Base-by-base conservation (phyloP, 2,329 filamentous ascomycete genomes). In the Penicillium concentricum region DNA sequence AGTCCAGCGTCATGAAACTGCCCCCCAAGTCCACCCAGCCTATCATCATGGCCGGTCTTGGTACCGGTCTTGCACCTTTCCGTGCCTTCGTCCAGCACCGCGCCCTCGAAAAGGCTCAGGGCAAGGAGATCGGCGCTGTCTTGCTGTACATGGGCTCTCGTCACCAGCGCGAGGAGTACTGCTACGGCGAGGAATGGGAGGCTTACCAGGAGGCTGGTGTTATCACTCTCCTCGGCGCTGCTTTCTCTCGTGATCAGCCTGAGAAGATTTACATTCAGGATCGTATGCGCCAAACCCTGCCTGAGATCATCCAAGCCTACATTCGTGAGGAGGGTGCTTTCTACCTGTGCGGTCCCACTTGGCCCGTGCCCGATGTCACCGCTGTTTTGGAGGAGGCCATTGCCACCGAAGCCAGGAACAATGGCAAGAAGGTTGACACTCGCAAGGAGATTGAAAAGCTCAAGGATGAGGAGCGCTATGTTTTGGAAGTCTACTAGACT, bases 231-330 rank as follows among this genome's bases (percentile, higher is more conserved):
- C 85, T 99, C 49, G 94, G 94, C 51, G 87, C 91, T 50, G 94
- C 94, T 42, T 99, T 99, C 82, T 96, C 91, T 57, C 89, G 94
- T 73, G 94, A 99, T 73, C 94, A 99, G 83, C 89, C 91, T 16
- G 84, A 97, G 80, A 99, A 99, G 87, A 96, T 99, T 64, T 99
- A 99, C 78, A 99, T 99, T 71, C 94, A 99, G 81, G 94, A 99
- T 74, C 86, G 92, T 64, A 99, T 99, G 94, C 84, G 94, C 56
- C 84, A 97, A 83, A 91, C 88, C 0, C 78, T 97, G 58, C 78
- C 81, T 43, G 87, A 94, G 61, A 95, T 99, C 62, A 83, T 91
- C 57, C 81, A 92, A 76, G 89, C 92, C 0, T 97, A 97, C 75
- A 85, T 97, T 63, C 81, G 87, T 69, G 86, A 97, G 65, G 88